Evolutionary conservation across 768 basidiomycete species (phyloP).

Genomic region (Suillus sp.): DNA sequence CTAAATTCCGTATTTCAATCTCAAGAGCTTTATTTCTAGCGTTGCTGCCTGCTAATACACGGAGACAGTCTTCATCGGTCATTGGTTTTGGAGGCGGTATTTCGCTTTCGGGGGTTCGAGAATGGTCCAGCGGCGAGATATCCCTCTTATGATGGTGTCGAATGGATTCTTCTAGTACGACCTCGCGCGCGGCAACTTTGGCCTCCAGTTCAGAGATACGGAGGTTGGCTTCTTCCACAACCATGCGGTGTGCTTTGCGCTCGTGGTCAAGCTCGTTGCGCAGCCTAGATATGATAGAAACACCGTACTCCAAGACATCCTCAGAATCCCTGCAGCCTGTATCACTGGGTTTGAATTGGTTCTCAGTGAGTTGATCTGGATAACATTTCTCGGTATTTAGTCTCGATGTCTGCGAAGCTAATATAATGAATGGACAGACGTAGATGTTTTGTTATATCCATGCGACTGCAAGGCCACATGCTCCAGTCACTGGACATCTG

Average conservation of each 20-base stretch:
- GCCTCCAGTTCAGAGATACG: slow-evolving; percentile 51
- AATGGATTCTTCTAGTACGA: slow-evolving; percentile 47
- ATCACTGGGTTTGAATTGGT: slow-evolving; percentile 5
- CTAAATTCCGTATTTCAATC: slow-evolving; percentile 43
- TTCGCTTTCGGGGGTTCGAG: slow-evolving; percentile 3
- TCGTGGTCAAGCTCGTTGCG: slow-evolving; percentile 48
- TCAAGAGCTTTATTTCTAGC: slow-evolving; percentile 47
- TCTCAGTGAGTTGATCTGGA: slow-evolving; percentile 22
- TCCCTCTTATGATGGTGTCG: slow-evolving; percentile 7
- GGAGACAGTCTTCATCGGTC: slow-evolving; percentile 42
- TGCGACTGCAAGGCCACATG: slow-evolving; percentile 48
- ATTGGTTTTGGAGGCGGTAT: slow-evolving; percentile 24
- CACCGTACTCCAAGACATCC: slow-evolving; percentile 43
- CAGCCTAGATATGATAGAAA: slow-evolving; percentile 45
- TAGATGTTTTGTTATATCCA: slow-evolving; percentile 42
- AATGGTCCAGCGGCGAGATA: background rate
- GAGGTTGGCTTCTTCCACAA: slow-evolving; percentile 40
- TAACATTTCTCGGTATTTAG: slow-evolving; percentile 1
- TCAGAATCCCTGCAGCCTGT: slow-evolving; percentile 17
- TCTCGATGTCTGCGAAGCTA: slow-evolving; percentile 18
- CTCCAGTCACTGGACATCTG: slow-evolving; percentile 47
- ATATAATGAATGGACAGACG: slow-evolving; percentile 38
- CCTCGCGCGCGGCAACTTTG: slow-evolving; percentile 57
- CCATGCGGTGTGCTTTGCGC: slow-evolving; percentile 43
- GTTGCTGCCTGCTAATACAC: slow-evolving; percentile 40